phyloP scores from a whole-genome alignment of 116 monocot genomes.

The Zostera marina region DNA sequence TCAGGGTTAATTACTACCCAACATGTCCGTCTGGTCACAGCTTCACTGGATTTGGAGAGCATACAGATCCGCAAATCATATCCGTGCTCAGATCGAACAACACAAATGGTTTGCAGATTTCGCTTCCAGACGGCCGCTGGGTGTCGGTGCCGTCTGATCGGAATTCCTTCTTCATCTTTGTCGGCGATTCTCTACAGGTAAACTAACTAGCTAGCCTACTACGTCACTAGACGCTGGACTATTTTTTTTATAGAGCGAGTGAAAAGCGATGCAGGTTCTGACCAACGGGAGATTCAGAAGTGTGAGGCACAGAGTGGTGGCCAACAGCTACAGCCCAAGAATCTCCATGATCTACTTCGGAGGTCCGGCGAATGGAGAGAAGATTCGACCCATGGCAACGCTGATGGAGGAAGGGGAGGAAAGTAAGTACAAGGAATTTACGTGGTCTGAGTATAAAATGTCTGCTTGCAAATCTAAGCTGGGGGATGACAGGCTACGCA shows the following conservation, averaged over 20 bases:
- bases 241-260: no score
- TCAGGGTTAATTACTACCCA: conserved; percentile 81
- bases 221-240: no score
- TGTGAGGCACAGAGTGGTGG: conserved; percentile 77
- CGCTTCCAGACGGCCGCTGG: conserved; percentile 51
- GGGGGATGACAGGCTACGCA: conserved; percentile 45
- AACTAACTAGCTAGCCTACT: no score
- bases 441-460: conserved; percentile 86
- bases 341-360: conserved; percentile 83
- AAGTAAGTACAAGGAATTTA: conserved; percentile 71
- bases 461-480: conserved; percentile 63
- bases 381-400: conserved; percentile 43
- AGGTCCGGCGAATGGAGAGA: conserved; percentile 25
- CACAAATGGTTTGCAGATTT: conserved; percentile 50
- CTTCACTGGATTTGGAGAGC: conserved; percentile 75
- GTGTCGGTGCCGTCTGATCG: conserved; percentile 55
- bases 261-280: conserved; percentile 34
- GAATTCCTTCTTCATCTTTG: conserved; percentile 61
- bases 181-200: conserved; percentile 81
- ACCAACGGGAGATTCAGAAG: conserved; percentile 90
- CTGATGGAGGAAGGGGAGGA: conserved; percentile 58
- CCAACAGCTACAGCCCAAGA: conserved; percentile 43
- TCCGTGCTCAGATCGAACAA: conserved; percentile 65
- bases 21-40: conserved; percentile 25
- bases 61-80: conserved; percentile 82